Evolutionary conservation across 2,329 filamentous ascomycete species (phyloP).

Genomic region (Basipetospora chlamydospora): DNA sequence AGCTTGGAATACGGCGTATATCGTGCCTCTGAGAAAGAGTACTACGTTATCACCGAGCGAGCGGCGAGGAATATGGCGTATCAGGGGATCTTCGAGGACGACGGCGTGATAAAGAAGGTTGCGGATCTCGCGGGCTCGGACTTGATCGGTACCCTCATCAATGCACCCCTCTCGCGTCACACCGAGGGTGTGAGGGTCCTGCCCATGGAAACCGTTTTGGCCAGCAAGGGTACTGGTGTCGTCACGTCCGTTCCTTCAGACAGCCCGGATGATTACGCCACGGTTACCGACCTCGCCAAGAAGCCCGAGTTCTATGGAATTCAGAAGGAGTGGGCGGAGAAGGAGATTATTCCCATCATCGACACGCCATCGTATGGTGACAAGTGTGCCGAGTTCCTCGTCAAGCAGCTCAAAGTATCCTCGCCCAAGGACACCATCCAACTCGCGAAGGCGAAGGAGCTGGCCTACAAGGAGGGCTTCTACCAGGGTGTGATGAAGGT

Average conservation of each 20-base stretch:
- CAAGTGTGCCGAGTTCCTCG: slow-evolving; percentile 65
- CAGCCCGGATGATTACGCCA: slow-evolving; percentile 86
- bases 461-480: slow-evolving; percentile 94
- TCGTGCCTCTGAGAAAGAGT: slow-evolving; percentile 63
- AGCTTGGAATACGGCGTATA: slow-evolving; percentile 82
- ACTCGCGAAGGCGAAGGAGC: slow-evolving; percentile 84
- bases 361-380: slow-evolving; percentile 79
- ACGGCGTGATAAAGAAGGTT: slow-evolving; percentile 61
- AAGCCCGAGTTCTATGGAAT: slow-evolving; percentile 96
- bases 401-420: slow-evolving; percentile 89
- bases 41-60: slow-evolving; percentile 71
- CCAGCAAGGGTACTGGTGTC: slow-evolving; percentile 90
- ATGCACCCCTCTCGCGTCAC: slow-evolving; percentile 80
- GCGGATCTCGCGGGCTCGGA: slow-evolving; percentile 64
- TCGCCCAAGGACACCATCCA: slow-evolving; percentile 87
- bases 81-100: slow-evolving; percentile 70
- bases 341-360: slow-evolving; percentile 81
- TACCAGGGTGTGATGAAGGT: slow-evolving; percentile 86
- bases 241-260: slow-evolving; percentile 94
- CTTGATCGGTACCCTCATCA: slow-evolving; percentile 74
- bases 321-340: slow-evolving; percentile 87
- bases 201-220: slow-evolving; percentile 87
- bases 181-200: slow-evolving; percentile 73
- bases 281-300: slow-evolving; percentile 73
- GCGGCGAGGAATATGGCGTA: slow-evolving; percentile 93